These are phyloP conservation scores for Fragosphaeria purpurea DNA, from an alignment of 2,329 filamentous ascomycete genomes.

Conservation along the genomic window DNA sequence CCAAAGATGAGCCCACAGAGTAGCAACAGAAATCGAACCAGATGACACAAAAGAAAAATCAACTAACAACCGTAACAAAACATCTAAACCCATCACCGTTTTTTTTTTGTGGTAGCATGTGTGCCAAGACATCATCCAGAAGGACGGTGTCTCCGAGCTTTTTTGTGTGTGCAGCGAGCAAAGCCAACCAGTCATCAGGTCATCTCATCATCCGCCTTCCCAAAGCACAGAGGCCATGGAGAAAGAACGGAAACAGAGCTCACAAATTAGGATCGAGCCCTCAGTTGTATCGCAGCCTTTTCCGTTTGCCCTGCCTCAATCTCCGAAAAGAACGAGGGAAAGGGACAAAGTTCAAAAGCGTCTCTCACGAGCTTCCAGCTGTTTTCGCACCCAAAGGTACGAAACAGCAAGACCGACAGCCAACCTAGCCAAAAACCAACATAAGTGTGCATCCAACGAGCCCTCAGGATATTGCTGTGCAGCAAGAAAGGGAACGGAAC, in stretches of 20 bases:
- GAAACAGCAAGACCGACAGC: constrained; percentile 43
- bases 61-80: too few species aligned
- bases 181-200: constrained; percentile 9
- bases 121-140: too few species aligned
- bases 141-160: too few species aligned
- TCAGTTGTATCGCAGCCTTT: constrained; percentile 42
- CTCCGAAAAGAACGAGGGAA: neutral
- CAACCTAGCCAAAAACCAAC: constrained; percentile 40
- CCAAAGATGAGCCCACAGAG: too few species aligned
- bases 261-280: constrained; percentile 11
- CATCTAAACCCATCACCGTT: too few species aligned
- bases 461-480: constrained; percentile 34
- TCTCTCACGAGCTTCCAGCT: constrained; percentile 3
- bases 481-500: constrained; percentile 13
- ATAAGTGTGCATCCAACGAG: constrained; percentile 17
- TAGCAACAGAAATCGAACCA: too few species aligned
- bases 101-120: too few species aligned
- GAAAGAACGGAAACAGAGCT: constrained; percentile 6
- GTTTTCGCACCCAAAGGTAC: constrained; percentile 4
- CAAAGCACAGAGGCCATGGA: neutral
- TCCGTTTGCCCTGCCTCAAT: neutral
- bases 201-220: constrained; percentile 3
- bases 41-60: too few species aligned
- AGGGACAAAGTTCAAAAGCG: neutral
- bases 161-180: neutral